Evolutionary conservation across 495 filamentous ascomycete species (phyloP).

Genomic region (Articulospora tetracladia): DNA sequence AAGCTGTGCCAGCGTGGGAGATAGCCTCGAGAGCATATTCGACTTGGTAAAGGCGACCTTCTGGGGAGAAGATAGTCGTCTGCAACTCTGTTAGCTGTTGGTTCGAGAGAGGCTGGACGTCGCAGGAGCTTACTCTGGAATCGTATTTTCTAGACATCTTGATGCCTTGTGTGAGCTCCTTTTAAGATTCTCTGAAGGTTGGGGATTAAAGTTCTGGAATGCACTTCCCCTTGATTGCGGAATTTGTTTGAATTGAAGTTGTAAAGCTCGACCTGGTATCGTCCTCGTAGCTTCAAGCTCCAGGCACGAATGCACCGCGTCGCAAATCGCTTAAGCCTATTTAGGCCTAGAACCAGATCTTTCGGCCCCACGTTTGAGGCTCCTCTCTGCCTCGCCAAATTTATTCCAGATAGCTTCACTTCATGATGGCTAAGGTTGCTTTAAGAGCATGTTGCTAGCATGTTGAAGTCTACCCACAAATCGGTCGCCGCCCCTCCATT

Average conservation of each 20-base stretch:
- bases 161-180: not conserved
- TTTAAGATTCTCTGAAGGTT: not conserved
- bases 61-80: conserved; percentile 99
- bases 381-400: not conserved
- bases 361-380: conserved; percentile 3
- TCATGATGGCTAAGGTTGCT: not conserved
- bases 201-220: not conserved
- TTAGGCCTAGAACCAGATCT: not conserved
- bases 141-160: conserved; percentile 98
- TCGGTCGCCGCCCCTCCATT: conserved; percentile 53
- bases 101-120: conserved; percentile 12
- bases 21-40: conserved; percentile 99
- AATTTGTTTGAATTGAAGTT: not conserved
- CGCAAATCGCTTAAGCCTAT: not conserved
- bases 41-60: conserved; percentile 97
- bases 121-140: conserved; percentile 69
- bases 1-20: conserved; percentile 93
- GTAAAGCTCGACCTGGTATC: conserved; percentile 10
- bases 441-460: conserved; percentile 20
- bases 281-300: conserved; percentile 21
- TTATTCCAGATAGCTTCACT: conserved; percentile 1
- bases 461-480: conserved; percentile 65
- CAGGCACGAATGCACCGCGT: conserved; percentile 22
- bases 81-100: conserved; percentile 46
- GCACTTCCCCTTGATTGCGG: not conserved